Percentiles rank a stretch among this genome's conserved stretches.
These are phyloP conservation scores for Oxalis stricta DNA, from an alignment of 441 rosid species.

Conservation along the genomic window DNA sequence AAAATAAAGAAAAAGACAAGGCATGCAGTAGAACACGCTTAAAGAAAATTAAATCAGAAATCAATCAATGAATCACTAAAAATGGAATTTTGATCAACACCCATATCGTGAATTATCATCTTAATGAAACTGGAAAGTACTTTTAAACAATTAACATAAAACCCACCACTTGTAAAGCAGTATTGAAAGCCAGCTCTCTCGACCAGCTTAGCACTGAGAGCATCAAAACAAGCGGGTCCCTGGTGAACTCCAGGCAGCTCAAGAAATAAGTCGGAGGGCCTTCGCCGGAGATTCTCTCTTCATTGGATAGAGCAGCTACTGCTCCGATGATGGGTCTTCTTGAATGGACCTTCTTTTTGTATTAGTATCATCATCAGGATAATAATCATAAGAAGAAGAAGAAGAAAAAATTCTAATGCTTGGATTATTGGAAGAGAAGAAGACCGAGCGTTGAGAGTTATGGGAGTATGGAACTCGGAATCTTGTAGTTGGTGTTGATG, in stretches of 20 bases:
- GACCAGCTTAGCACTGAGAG: slow-evolving; percentile 79
- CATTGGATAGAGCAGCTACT: slow-evolving; percentile 1
- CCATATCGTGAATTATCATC: no score
- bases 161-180: slow-evolving; percentile 67
- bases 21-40: no score
- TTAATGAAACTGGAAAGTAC: not conserved
- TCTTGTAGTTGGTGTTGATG: no score
- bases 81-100: no score
- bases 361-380: no score
- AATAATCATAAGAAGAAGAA: no score
- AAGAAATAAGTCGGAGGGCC: slow-evolving; percentile 42
- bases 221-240: slow-evolving; percentile 94
- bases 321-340: slow-evolving; percentile 1
- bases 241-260: slow-evolving; percentile 73
- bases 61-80: no score
- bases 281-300: slow-evolving; percentile 30
- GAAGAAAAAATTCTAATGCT: no score
- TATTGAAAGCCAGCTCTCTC: slow-evolving; percentile 67
- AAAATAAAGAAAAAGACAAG: not conserved
- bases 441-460: no score
- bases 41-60: no score
- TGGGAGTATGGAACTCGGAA: no score
- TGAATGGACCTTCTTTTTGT: not conserved
- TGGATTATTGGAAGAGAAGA: no score
- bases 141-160: not conserved